A percentile compares a stretch with the other conserved stretches of the same genome.
phyloP scores from a whole-genome alignment of 768 basidiomycete species.

The Amanita subjunquillea region DNA sequence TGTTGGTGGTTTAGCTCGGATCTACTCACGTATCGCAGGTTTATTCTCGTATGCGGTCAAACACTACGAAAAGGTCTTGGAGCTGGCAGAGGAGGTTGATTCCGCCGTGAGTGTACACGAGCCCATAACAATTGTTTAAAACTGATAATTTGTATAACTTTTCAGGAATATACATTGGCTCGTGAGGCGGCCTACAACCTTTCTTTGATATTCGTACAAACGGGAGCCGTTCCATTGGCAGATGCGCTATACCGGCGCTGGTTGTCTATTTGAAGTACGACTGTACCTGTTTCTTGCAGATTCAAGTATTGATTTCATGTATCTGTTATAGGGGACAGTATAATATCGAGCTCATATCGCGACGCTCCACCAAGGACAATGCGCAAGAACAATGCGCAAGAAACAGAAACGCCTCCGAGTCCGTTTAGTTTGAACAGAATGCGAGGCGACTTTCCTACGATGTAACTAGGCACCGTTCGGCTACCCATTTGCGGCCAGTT shows the following conservation, averaged over 20 bases:
- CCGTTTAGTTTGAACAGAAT: no score
- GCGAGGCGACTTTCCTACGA: no score
- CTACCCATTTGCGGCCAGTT: no score
- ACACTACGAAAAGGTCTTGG: slow-evolving; percentile 75
- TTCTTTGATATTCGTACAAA: slow-evolving; percentile 69
- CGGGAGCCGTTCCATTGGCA: slow-evolving; percentile 65
- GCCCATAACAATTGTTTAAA: background rate
- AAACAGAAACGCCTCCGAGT: no score
- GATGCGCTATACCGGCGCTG: slow-evolving; percentile 65
- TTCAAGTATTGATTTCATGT: no score
- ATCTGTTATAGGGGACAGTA: no score
- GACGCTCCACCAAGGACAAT: no score
- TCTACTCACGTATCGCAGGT: slow-evolving; percentile 31
- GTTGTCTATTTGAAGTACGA: slow-evolving; percentile 54
- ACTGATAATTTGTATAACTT: background rate
- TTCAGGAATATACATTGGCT: slow-evolving; percentile 40
- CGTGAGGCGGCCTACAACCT: slow-evolving; percentile 85
- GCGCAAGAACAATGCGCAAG: no score
- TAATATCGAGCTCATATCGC: no score
- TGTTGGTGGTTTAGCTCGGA: background rate
- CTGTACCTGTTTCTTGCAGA: no score
- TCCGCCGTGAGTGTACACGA: background rate
- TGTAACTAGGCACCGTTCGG: no score
- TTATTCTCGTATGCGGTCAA: slow-evolving; percentile 71
- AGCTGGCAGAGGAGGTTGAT: slow-evolving; percentile 37